These are phyloP conservation scores for Schizopora paradoxa DNA, from an alignment of 1,284 basidiomycete species.

Conservation along the genomic window DNA sequence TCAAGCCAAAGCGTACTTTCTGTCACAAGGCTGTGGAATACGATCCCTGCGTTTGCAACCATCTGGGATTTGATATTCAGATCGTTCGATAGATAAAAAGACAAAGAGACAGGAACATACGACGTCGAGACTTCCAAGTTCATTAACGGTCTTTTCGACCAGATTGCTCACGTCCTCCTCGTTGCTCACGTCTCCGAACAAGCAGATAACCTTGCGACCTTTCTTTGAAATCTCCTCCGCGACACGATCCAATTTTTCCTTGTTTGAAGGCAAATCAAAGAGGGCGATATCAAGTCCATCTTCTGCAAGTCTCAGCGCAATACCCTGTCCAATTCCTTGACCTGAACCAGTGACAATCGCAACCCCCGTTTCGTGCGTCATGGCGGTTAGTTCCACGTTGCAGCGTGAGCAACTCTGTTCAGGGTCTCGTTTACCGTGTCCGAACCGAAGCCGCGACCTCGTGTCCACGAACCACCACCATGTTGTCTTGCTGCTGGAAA, in stretches of 20 bases:
- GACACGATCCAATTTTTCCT: slow-evolving; percentile 1
- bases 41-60: slow-evolving; percentile 19
- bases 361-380: too few species aligned
- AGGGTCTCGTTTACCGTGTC: too few species aligned
- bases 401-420: too few species aligned
- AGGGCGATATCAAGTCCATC: slow-evolving; percentile 20
- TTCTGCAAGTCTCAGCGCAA: slow-evolving; percentile 16
- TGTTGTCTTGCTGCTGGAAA: too few species aligned
- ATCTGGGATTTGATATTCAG: slow-evolving; percentile 16
- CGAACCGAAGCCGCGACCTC: too few species aligned
- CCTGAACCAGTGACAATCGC: slow-evolving; percentile 14
- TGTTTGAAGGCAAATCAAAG: slow-evolving; percentile 3
- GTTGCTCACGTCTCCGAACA: slow-evolving; percentile 19
- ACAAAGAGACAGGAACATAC: slow-evolving; percentile 9
- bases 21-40: slow-evolving; percentile 1
- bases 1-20: slow-evolving; percentile 1
- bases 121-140: slow-evolving; percentile 21
- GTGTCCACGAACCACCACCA: too few species aligned
- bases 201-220: slow-evolving; percentile 8
- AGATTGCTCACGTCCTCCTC: slow-evolving; percentile 18
- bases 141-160: slow-evolving; percentile 18
- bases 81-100: background rate
- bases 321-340: slow-evolving; percentile 24
- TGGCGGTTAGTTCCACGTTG: too few species aligned
- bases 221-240: slow-evolving; percentile 5